Conservation (phyloP, 1,284 basidiomycete genomes). For the Sanguinoderma infundibulare region DNA sequence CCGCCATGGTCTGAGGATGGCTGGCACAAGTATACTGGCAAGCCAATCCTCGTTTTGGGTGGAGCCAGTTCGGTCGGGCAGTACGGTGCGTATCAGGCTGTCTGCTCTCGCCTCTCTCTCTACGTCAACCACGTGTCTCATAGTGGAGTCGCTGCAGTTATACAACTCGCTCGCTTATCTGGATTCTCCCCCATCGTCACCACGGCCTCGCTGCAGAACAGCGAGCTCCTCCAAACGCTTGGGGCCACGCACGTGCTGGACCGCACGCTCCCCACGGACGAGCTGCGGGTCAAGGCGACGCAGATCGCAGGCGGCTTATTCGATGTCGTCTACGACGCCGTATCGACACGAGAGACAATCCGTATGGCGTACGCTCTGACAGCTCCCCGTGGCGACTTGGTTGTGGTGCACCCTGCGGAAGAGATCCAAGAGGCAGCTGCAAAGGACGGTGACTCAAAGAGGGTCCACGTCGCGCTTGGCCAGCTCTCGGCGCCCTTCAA, state of each 20-base stretch:
- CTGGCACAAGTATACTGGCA: conserved; percentile 24
- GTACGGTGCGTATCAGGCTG: conserved; percentile 28
- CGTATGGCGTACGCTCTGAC: conserved; percentile 29
- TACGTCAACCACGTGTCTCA: background rate
- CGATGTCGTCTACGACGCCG: conserved; percentile 33
- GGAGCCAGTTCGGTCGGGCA: conserved; percentile 42
- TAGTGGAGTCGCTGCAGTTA: conserved; percentile 22
- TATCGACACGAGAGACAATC: conserved; percentile 27
- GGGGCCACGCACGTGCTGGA: conserved; percentile 32
- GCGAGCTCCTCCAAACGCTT: conserved; percentile 41
- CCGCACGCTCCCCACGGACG: conserved; percentile 15
- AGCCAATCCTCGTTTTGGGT: conserved; percentile 40
- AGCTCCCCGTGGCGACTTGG: conserved; percentile 28
- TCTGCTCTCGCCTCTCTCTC: background rate
- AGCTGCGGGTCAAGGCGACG: conserved; percentile 7
- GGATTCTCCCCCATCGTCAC: conserved; percentile 54
- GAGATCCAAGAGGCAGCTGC: conserved; percentile 1
- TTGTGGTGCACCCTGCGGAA: conserved; percentile 19
- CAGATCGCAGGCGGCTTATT: conserved; percentile 21
- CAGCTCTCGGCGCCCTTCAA: conserved; percentile 7
- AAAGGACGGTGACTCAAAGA: background rate
- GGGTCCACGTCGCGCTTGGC: conserved; percentile 1
- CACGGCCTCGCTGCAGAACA: conserved; percentile 50
- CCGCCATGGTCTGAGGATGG: conserved; percentile 29
- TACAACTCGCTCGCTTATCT: conserved; percentile 50